These are phyloP conservation scores for Chrysosporium keratinophilum DNA, from an alignment of 2,329 filamentous ascomycete genomes.

Conservation along the genomic window DNA sequence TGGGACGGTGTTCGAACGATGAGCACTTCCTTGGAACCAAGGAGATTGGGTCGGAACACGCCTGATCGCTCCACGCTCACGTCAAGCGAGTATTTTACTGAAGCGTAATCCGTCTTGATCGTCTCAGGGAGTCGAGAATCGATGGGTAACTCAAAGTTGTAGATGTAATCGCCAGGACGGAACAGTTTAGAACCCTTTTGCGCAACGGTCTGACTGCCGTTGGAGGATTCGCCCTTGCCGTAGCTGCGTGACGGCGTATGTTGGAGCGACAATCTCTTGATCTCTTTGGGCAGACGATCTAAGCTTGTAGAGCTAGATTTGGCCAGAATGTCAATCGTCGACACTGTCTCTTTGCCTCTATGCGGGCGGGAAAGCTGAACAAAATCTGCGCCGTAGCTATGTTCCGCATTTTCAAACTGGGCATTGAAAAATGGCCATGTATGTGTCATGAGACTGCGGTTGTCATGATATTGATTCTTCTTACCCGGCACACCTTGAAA, in stretches of 20 bases:
- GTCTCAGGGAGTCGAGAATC: slow-evolving; percentile 73
- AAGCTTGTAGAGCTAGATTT: slow-evolving; percentile 37
- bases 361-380: slow-evolving; percentile 45
- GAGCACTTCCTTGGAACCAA: slow-evolving; percentile 69
- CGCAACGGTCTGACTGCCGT: slow-evolving; percentile 47
- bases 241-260: slow-evolving; percentile 78
- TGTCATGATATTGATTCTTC: slow-evolving; percentile 73
- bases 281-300: slow-evolving; percentile 38
- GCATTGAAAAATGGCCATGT: slow-evolving; percentile 84
- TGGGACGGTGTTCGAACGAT: slow-evolving; percentile 80
- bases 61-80: slow-evolving; percentile 76
- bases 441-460: slow-evolving; percentile 76
- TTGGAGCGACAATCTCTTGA: slow-evolving; percentile 64
- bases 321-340: slow-evolving; percentile 31
- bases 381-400: slow-evolving; percentile 52
- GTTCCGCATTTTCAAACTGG: slow-evolving; percentile 49
- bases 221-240: slow-evolving; percentile 61
- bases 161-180: slow-evolving; percentile 60
- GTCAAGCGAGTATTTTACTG: slow-evolving; percentile 79
- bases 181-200: slow-evolving; percentile 82
- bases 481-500: slow-evolving; percentile 65
- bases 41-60: slow-evolving; percentile 78
- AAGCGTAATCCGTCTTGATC: slow-evolving; percentile 75
- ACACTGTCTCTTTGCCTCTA: slow-evolving; percentile 24
- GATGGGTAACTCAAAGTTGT: slow-evolving; percentile 71